Conservation (phyloP, 1,284 basidiomycete genomes). For the Hortiboletus rubellus region DNA sequence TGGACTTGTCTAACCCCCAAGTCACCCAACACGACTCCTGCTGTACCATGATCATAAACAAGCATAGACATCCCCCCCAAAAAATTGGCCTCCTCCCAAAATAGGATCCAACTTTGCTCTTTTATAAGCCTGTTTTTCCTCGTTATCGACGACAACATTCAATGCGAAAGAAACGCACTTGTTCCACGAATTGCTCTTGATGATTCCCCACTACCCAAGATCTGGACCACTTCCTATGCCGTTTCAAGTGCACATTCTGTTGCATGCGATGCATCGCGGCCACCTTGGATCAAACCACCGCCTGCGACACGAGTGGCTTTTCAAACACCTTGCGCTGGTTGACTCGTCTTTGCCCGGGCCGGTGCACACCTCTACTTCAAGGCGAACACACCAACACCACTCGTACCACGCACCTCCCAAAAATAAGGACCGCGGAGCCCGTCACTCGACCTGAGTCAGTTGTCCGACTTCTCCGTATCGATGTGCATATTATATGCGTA, state of each 20-base stretch:
- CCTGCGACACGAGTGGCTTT: too few species aligned
- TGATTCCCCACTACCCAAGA: slow-evolving; percentile 54
- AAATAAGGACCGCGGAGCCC: too few species aligned
- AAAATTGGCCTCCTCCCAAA: slow-evolving; percentile 52
- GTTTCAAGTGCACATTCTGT: slow-evolving; percentile 23
- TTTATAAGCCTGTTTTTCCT: slow-evolving; percentile 24
- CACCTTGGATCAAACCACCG: too few species aligned
- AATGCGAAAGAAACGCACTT: too few species aligned
- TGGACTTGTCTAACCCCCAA: slow-evolving; percentile 70
- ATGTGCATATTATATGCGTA: too few species aligned
- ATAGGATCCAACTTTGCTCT: slow-evolving; percentile 67
- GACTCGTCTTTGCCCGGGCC: too few species aligned
- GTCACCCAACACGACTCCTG: slow-evolving; percentile 70
- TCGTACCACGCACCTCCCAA: too few species aligned
- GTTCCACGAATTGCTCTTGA: slow-evolving; percentile 22
- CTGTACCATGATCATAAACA: slow-evolving; percentile 20
- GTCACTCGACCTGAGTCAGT: too few species aligned
- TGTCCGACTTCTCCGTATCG: too few species aligned
- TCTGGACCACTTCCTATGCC: slow-evolving; percentile 51
- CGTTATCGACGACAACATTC: not conserved
- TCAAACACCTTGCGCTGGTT: too few species aligned
- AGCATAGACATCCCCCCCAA: not conserved
- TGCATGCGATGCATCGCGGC: slow-evolving; percentile 4
- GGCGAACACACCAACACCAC: too few species aligned
- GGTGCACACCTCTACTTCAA: too few species aligned